Percentiles rank a stretch among this genome's conserved stretches.
phyloP scores from a whole-genome alignment of 768 basidiomycete genomes.

The Suillus lakei region DNA sequence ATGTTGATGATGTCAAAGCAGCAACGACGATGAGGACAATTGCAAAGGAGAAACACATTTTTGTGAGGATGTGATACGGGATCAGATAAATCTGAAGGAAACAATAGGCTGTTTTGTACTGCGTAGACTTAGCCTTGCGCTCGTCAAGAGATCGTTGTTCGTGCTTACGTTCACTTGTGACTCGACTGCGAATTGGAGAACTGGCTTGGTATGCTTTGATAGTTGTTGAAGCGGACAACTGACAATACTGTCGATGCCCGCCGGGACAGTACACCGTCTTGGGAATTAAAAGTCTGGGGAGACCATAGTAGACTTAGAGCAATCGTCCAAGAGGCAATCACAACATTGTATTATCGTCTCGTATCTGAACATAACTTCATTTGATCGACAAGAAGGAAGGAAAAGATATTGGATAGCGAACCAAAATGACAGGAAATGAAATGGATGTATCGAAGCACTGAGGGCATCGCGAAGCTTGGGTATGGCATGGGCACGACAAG shows the following conservation, averaged over 20 bases:
- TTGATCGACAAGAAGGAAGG: too few species aligned
- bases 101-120: not conserved
- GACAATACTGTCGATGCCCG: not conserved
- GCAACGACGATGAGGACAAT: not conserved
- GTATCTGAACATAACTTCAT: not conserved
- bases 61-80: not conserved
- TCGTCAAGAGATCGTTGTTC: not conserved
- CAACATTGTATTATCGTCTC: not conserved
- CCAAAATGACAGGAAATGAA: not conserved
- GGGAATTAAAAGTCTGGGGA: too few species aligned
- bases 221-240: not conserved
- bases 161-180: not conserved
- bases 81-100: not conserved
- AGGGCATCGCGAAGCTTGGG: not conserved
- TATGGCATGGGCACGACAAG: too few species aligned
- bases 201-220: not conserved
- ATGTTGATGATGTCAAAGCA: not conserved
- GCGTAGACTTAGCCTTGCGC: not conserved
- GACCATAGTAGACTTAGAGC: too few species aligned
- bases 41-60: not conserved
- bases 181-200: not conserved
- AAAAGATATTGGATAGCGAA: not conserved
- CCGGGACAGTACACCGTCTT: too few species aligned
- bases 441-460: not conserved
- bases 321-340: too few species aligned